Percentiles rank a stretch among this genome's conserved stretches.
Evolutionary conservation across 164 flowering plant genomes (phyloP).

Genomic region (Chimonanthus salicifolius): DNA sequence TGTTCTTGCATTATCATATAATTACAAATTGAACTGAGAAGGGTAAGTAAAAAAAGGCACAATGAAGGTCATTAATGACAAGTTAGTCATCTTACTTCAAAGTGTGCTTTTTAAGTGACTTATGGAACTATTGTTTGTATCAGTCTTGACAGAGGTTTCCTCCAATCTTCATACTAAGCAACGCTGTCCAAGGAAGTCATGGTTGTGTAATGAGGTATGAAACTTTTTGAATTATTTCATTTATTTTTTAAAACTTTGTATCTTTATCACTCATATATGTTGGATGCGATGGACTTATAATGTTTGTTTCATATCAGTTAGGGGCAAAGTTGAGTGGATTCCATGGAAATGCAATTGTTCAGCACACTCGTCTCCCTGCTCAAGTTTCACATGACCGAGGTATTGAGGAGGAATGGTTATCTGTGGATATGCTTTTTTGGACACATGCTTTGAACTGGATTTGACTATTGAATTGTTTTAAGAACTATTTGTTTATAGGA

Average conservation of each 20-base stretch:
- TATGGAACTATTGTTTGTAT: not conserved
- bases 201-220: slow-evolving; percentile 20
- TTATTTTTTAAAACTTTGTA: not conserved
- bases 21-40: too few relatives aligned
- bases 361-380: slow-evolving; percentile 2
- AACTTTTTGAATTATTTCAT: not conserved
- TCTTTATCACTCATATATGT: not conserved
- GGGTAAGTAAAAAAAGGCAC: too few relatives aligned
- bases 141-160: slow-evolving; percentile 13
- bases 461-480: not conserved
- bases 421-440: too few relatives aligned
- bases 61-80: not conserved
- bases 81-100: not conserved
- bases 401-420: not conserved
- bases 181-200: slow-evolving; percentile 10
- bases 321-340: slow-evolving; percentile 30
- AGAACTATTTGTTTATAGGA: not conserved
- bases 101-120: not conserved
- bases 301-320: slow-evolving; percentile 13
- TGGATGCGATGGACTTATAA: not conserved
- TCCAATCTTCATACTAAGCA: slow-evolving; percentile 10
- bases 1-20: too few relatives aligned
- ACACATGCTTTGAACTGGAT: not conserved
- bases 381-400: slow-evolving; percentile 14
- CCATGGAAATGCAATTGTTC: slow-evolving; percentile 18